These are phyloP conservation scores for Chalciporus sp. DNA, from an alignment of 1,284 basidiomycete genomes.

Conservation along the genomic window DNA sequence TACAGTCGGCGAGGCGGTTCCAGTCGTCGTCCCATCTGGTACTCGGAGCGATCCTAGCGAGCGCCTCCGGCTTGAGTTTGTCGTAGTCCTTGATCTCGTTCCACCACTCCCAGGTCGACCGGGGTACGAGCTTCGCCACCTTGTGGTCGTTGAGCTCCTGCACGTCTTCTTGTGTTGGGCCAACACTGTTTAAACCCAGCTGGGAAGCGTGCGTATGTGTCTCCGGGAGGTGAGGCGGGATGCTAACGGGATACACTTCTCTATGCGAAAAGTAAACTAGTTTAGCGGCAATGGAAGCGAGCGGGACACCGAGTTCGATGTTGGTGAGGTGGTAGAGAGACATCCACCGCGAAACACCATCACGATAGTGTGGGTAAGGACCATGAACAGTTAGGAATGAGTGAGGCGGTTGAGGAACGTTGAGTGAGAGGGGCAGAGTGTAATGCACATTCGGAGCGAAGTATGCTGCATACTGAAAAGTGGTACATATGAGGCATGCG, in stretches of 20 bases:
- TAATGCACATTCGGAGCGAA: conserved; percentile 65
- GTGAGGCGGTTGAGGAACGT: conserved; percentile 28
- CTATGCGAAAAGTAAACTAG: conserved; percentile 63
- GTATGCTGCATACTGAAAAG: conserved; percentile 52
- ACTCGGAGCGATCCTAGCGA: conserved; percentile 39
- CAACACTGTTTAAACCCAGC: conserved; percentile 29
- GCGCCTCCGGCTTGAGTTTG: conserved; percentile 23
- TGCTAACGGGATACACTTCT: conserved; percentile 48
- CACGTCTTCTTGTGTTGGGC: conserved; percentile 62
- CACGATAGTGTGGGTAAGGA: conserved; percentile 57
- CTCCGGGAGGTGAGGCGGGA: conserved; percentile 49
- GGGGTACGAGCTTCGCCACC: conserved; percentile 25
- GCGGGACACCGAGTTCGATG: conserved; percentile 47
- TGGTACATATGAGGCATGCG: conserved; percentile 3
- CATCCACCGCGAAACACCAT: conserved; percentile 30
- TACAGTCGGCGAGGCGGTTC: conserved; percentile 55
- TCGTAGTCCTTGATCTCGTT: conserved; percentile 36
- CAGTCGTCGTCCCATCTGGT: conserved; percentile 60
- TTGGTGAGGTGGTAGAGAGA: conserved; percentile 43
- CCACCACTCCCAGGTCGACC: conserved; percentile 42
- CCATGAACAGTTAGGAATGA: conserved; percentile 55
- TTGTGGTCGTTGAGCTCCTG: conserved; percentile 54
- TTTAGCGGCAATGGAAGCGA: conserved; percentile 58
- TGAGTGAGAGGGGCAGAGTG: conserved; percentile 46
- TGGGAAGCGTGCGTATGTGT: conserved; percentile 45